Percentiles rank a stretch among this genome's conserved stretches.
These are phyloP conservation scores for Prunus persica DNA, from an alignment of 306 rosid species.

Conservation along the genomic window DNA sequence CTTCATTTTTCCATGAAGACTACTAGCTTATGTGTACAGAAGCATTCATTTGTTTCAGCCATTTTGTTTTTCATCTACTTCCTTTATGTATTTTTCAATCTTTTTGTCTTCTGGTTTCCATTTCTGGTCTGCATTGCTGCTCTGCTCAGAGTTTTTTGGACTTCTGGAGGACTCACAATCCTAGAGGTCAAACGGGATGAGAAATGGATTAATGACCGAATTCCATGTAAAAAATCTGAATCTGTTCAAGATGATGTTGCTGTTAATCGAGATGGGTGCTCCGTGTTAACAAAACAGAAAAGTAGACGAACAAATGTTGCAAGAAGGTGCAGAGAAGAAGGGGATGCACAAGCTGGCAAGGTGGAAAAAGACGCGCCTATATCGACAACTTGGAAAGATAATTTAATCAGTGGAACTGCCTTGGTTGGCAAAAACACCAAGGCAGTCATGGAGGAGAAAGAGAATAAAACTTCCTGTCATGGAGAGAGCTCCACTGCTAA, in stretches of 20 bases:
- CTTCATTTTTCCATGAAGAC: slow-evolving; percentile 29
- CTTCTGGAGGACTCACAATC: slow-evolving; percentile 55
- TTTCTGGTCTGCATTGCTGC: slow-evolving; percentile 48
- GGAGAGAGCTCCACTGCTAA: slow-evolving; percentile 32
- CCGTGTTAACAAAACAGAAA: slow-evolving; percentile 32
- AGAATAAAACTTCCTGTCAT: not conserved
- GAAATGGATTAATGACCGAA: slow-evolving; percentile 6
- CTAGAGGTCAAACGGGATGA: slow-evolving; percentile 25
- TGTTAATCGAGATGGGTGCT: slow-evolving; percentile 26
- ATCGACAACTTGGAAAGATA: slow-evolving; percentile 13
- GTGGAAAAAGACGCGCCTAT: slow-evolving; percentile 24
- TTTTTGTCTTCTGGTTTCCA: slow-evolving; percentile 59
- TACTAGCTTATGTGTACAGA: slow-evolving; percentile 35
- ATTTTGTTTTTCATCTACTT: slow-evolving; percentile 17
- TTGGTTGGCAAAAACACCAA: slow-evolving; percentile 9
- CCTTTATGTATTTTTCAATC: slow-evolving; percentile 41
- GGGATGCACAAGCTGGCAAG: slow-evolving; percentile 34
- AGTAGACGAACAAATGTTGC: slow-evolving; percentile 48
- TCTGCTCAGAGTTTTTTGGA: slow-evolving; percentile 61
- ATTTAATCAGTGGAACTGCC: slow-evolving; percentile 9
- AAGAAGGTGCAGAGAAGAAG: slow-evolving; percentile 27
- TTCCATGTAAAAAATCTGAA: not conserved
- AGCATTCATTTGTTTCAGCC: slow-evolving; percentile 48
- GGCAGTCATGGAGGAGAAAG: slow-evolving; percentile 2
- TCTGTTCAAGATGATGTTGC: slow-evolving; percentile 13